Evolutionary conservation across 1,284 basidiomycete species (phyloP).

Genomic region (Apiotrichum mycotoxinovorans): DNA sequence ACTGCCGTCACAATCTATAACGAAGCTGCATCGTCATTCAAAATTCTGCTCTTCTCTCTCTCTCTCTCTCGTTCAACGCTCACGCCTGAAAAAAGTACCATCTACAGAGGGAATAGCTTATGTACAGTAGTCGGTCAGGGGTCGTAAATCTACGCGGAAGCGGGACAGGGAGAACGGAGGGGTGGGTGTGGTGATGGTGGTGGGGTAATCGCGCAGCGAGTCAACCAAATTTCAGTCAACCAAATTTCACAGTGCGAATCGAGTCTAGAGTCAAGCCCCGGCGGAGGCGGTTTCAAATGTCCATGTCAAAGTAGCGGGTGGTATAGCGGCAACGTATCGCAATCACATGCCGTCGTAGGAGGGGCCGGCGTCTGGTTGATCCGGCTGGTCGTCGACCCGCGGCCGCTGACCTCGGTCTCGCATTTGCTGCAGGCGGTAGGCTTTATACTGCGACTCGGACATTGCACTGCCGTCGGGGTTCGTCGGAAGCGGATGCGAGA

Average conservation of each 20-base stretch:
- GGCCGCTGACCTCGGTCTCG: slow-evolving; percentile 20
- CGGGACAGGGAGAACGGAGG: no score
- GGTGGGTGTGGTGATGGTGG: no score
- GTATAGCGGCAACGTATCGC: no score
- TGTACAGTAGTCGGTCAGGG: not conserved
- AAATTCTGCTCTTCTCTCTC: no score
- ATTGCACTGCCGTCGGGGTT: slow-evolving; percentile 49
- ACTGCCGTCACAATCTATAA: no score
- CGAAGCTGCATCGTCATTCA: not conserved
- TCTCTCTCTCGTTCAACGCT: not conserved
- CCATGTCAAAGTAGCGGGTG: not conserved
- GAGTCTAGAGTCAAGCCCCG: no score
- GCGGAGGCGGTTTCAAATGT: no score
- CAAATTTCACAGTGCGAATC: no score
- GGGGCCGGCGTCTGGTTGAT: not conserved
- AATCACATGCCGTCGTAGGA: not conserved
- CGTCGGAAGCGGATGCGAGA: slow-evolving; percentile 45
- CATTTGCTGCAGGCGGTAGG: slow-evolving; percentile 26
- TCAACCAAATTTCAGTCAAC: no score
- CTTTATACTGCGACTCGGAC: slow-evolving; percentile 49
- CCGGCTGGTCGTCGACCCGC: not conserved
- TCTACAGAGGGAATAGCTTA: not conserved
- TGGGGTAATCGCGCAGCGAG: no score
- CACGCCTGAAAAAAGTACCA: not conserved
- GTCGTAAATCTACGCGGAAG: not conserved